Evolutionary conservation across 495 filamentous ascomycete genomes (phyloP), one percentile per base, ranked within the genome.

Genomic region (Annulohypoxylon nitens): DNA sequence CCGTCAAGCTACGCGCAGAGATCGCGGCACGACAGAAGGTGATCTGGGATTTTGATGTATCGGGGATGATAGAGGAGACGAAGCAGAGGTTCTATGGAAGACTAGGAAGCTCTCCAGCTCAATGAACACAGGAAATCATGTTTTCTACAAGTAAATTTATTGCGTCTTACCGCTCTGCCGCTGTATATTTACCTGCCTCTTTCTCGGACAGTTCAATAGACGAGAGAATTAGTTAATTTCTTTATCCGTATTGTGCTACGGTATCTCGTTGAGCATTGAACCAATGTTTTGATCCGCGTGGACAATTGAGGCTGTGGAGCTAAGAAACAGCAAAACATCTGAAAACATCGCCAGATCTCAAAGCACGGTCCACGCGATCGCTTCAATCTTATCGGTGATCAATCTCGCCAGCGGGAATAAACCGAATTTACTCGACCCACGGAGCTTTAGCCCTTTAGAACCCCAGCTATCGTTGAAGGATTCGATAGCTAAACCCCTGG

Each of bases 1-100:
- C 53, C 0, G 30, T 10, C 1, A 36, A 36, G 25, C 33, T 57
- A 16, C 53, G 50, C 25, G 50, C 10, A 0, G 50, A 54, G 25
- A 54, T 54, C 11, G 53, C 33, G n/a, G 53, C 30, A 16, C n/a
- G 53, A 14, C 53, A 57, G 30, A 57, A 57, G 53, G 25, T 54
- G 11, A 57, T 57, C 0, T 57, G 53, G 53, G 26, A 57, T 37
- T 57, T 57, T 20, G 33, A 57, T 57, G 33, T 57, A 2, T n/a
- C 14, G 14, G 33, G 2, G 14, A 57, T 57, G 53, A 26, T 54
- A 10, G 50, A 34, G 50, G 50, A 54, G 50, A 33, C 25, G 25
- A 6, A 14, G 50, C n/a, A 10, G 50, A 33, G 11, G 25, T 54
- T 33, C 30, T 23, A 14, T 54, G 50, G 3, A 9, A 30, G 50